A percentile compares a stretch with the other conserved stretches of the same genome.
Conservation (phyloP, 192 early-diverging fungal species). For the Rhizoclosmatium sp. region DNA sequence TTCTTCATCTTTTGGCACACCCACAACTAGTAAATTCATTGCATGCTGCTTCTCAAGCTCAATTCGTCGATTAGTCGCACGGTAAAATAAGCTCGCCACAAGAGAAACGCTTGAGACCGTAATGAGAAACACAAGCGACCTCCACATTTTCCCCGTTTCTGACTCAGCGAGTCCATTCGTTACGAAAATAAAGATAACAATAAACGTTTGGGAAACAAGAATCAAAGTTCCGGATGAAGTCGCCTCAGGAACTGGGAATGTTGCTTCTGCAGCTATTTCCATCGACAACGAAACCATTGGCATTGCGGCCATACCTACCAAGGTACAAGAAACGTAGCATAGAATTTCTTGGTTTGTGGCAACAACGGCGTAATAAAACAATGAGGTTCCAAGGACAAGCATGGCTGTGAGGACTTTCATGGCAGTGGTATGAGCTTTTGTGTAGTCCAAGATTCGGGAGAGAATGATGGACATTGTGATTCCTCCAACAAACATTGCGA, state of each 20-base stretch:
- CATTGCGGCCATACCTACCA: slow-evolving; percentile 41
- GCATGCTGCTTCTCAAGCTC: slow-evolving; percentile 16
- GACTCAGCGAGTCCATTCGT: slow-evolving; percentile 35
- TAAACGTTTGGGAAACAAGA: slow-evolving; percentile 6
- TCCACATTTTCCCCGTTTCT: background rate
- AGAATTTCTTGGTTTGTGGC: slow-evolving; percentile 3
- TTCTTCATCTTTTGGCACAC: too few species aligned
- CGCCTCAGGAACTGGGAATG: slow-evolving; percentile 45
- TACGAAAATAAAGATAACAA: slow-evolving; percentile 25
- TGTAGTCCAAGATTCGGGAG: slow-evolving; percentile 61
- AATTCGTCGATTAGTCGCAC: slow-evolving; percentile 20
- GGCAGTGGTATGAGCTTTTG: slow-evolving; percentile 57
- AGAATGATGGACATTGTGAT: slow-evolving; percentile 60
- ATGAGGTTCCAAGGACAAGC: slow-evolving; percentile 21
- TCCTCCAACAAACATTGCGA: slow-evolving; percentile 63
- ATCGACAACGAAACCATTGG: slow-evolving; percentile 33
- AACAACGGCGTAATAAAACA: slow-evolving; percentile 11
- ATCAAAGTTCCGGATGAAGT: slow-evolving; percentile 36
- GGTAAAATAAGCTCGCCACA: background rate
- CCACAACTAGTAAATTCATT: too few species aligned
- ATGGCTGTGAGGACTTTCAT: slow-evolving; percentile 41
- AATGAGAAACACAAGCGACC: background rate
- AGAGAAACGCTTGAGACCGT: background rate
- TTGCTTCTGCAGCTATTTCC: slow-evolving; percentile 40
- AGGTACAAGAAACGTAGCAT: slow-evolving; percentile 8